These are phyloP conservation scores for Globisporangium nunn DNA, from an alignment of 352 stramenopile genomes.

Conservation along the genomic window DNA sequence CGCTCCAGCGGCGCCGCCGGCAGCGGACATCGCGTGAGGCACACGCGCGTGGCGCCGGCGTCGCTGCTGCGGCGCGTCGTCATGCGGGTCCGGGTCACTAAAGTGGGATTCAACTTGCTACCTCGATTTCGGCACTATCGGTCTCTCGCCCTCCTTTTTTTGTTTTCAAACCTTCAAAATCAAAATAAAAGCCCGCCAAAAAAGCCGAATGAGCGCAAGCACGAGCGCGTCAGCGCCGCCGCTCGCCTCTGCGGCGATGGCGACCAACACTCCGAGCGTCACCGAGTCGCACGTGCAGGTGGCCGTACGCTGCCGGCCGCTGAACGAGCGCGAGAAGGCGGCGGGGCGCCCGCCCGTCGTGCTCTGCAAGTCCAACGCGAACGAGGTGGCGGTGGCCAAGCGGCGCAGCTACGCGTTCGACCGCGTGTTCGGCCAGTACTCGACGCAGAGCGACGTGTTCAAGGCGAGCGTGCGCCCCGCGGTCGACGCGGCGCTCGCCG, in stretches of 20 bases:
- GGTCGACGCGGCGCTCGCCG: slow-evolving; percentile 93
- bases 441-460: slow-evolving; percentile 97
- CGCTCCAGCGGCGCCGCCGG: too few relatives aligned
- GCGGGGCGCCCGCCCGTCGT: slow-evolving; percentile 71
- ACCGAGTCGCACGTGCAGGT: slow-evolving; percentile 71
- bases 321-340: slow-evolving; percentile 86
- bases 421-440: slow-evolving; percentile 93
- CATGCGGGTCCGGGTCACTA: too few relatives aligned
- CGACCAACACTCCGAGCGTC: not conserved
- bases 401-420: slow-evolving; percentile 90
- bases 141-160: too few relatives aligned
- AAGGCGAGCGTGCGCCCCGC: slow-evolving; percentile 88
- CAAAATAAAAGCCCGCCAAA: too few relatives aligned
- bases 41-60: too few relatives aligned
- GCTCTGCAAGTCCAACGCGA: slow-evolving; percentile 78
- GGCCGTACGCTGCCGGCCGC: slow-evolving; percentile 84
- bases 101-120: too few relatives aligned
- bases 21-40: too few relatives aligned
- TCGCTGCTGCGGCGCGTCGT: too few relatives aligned
- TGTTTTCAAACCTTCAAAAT: too few relatives aligned
- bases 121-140: too few relatives aligned
- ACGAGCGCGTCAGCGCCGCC: too few relatives aligned
- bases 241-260: not conserved
- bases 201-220: too few relatives aligned
- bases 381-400: slow-evolving; percentile 82